Conservation (phyloP, 169 alveolate species). For the Plasmodium adleri region DNA sequence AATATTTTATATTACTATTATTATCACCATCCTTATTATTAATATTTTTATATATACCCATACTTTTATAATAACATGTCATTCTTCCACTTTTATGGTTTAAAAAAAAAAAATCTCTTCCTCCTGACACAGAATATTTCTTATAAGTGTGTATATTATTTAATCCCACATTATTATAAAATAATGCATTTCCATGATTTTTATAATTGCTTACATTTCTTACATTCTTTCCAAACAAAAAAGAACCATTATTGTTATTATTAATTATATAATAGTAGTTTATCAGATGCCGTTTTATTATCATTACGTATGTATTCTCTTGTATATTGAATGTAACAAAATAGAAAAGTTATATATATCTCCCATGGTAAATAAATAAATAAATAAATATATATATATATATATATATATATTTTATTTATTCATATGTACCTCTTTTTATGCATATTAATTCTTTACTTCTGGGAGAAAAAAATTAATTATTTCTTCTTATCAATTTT, state of each 20-base stretch:
- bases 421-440: too few species aligned
- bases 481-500: too few species aligned
- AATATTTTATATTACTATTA: not conserved
- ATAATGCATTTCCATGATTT: not conserved
- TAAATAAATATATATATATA: too few species aligned
- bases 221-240: conserved; percentile 2
- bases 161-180: too few species aligned
- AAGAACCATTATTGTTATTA: too few species aligned
- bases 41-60: too few species aligned
- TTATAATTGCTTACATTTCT: conserved; percentile 9
- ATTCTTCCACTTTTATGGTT: not conserved
- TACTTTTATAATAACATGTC: too few species aligned
- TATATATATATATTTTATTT: too few species aligned
- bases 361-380: too few species aligned
- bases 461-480: too few species aligned
- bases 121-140: not conserved
- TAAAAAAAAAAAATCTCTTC: not conserved
- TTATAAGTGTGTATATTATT: not conserved
- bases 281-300: conserved; percentile 5
- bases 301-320: not conserved
- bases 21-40: not conserved
- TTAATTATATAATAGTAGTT: conserved; percentile 5
- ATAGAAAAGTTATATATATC: not conserved
- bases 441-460: too few species aligned
- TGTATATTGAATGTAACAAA: not conserved